A percentile compares a stretch with the other conserved stretches of the same genome.
Evolutionary conservation across 108 stramenopile genomes (phyloP).

Genomic region (Conticribra weissflogii): DNA sequence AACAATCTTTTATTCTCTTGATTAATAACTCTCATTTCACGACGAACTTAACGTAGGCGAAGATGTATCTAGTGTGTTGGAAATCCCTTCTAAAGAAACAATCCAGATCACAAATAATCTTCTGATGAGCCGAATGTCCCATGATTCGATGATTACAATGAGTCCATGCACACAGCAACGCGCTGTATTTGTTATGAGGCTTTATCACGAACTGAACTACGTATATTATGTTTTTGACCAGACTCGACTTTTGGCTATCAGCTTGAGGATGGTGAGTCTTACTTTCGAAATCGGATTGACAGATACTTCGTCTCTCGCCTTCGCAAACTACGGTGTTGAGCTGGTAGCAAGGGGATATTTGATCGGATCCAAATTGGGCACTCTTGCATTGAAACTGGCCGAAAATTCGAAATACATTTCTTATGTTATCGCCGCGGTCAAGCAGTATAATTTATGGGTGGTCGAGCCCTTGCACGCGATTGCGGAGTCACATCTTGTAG

Average conservation of each 20-base stretch:
- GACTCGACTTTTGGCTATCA: no score
- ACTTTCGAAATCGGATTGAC: no score
- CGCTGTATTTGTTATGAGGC: no score
- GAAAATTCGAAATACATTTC: slow-evolving; percentile 6
- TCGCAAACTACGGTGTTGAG: no score
- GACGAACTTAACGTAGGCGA: neutral
- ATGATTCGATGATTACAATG: neutral
- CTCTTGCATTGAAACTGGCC: slow-evolving; percentile 7
- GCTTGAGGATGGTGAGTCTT: no score
- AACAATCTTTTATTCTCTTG: neutral
- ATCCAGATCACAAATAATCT: neutral
- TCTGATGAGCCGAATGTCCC: neutral
- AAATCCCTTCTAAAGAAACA: neutral
- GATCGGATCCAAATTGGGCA: no score
- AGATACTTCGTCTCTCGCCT: no score
- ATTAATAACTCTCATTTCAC: neutral
- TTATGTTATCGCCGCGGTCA: neutral
- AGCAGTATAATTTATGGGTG: slow-evolving; percentile 1
- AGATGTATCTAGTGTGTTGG: neutral
- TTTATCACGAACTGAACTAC: no score
- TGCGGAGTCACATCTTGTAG: slow-evolving; percentile 6
- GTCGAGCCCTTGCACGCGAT: slow-evolving; percentile 16
- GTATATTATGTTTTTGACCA: no score
- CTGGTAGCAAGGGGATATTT: no score
- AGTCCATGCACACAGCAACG: no score